Base-by-base conservation (phyloP, 192 early-diverging fungal genomes). In the Obelidium mucronatum region DNA sequence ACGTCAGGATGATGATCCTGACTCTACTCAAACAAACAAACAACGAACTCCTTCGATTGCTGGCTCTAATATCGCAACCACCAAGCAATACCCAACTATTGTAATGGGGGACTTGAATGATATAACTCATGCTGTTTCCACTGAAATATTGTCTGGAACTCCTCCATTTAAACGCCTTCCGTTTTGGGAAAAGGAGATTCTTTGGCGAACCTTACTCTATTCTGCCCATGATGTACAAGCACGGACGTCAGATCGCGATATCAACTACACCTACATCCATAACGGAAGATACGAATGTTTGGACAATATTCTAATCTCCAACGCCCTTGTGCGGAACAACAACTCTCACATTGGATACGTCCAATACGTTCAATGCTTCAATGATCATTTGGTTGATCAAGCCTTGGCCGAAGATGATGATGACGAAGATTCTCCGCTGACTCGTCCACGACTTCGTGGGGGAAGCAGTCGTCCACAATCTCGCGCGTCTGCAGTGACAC, bases 271-370 rank as follows among this genome's bases (percentile, higher is more conserved):
- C 6, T 67, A 67, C 54, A 75, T 56, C 28, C 73, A 75, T 35
- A 75, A 75, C 34, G 73, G 73, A 40, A 39, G 65, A 1, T 75
- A 75, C 63, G 73, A 75, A 61, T 37, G 31, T n/a, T 34, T 75
- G 11, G 73, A 75, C 61, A 58, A 75, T 34, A 75, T 75, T 42
- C 39, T 75, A 0, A 40, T 75, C 15, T 66, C 62, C 1, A 75
- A 75, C 52, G 44, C 55, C 42, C 51, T 75, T 1, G 73, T 75
- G 1, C 73, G 73, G 1, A 28, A 4, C 28, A 75, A 75, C 42
- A 19, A 67, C 19, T 24, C 8, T 28, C 73, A 75, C 51, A 75
- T 75, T 26, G 73, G 73, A 1, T 75, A 75, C 40, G 73, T 75
- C 17, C 73, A 75, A 42, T 75, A 40, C 34, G 31, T 75, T 3